Base-by-base conservation (phyloP, 768 basidiomycete genomes). In the Kondoa malvinella region DNA sequence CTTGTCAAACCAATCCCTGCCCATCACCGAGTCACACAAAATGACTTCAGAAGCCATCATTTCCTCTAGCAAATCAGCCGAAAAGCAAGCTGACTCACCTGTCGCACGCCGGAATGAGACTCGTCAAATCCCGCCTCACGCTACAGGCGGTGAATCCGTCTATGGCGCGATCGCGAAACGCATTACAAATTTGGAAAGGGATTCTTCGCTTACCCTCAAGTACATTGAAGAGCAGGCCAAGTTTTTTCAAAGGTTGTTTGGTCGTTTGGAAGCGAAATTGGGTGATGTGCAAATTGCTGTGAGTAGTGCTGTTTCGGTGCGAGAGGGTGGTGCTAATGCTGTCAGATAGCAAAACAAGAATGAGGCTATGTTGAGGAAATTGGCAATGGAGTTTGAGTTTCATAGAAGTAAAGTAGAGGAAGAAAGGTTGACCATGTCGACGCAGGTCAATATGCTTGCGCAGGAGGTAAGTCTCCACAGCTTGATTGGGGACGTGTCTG, bases 131-230 rank as follows among this genome's bases (percentile, higher is more conserved):
- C 66, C 32, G 16, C 56, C 68, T 2, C 68, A 69, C n/a, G n/a
- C 68, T 26, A 34, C 57, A 50, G 69, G 71, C 15, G 89, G 88
- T 27, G 95, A 99, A 76, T 92, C 90, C 1, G 92, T 99, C 71
- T 97, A 95, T 73, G 86, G 91, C 4, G 89, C 87, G 15, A 99
- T 97, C 72, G 92, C 92, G 85, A 94, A 95, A 72, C 86, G 92
- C 4, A 81, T 99, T 14, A 83, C 84, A 1, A 83, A 84, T 3
- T 81, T 97, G 16, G 92, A 97, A 76, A 82, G 82, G 8, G 95
- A 92, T 72, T 87, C 91, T 61, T 89, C 89, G 0, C 80, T 96
- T 2, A 86, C 89, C 57, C 82, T 85, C 26, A 77, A 84, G 21
- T 97, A 95, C 75, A 85, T 95, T 15, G 91, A 92, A 72, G 90